These are phyloP conservation scores for Phialophora tarda DNA, from an alignment of 2,329 filamentous ascomycete genomes.

Conservation along the genomic window DNA sequence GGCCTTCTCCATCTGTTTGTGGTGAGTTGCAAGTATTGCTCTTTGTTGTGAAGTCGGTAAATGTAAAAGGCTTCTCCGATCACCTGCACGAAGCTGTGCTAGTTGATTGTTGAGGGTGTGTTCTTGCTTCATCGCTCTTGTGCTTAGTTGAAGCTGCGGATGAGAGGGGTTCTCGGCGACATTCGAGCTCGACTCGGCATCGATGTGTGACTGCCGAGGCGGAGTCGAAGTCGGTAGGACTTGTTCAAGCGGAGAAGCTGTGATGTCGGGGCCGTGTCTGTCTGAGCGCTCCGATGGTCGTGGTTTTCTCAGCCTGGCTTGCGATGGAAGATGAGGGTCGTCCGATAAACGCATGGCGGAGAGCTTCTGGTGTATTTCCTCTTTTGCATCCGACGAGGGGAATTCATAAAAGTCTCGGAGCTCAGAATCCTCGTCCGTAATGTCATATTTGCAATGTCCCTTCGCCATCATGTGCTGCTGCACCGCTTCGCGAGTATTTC, in stretches of 20 bases:
- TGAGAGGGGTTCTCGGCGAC: slow-evolving; percentile 16
- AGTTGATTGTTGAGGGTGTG: slow-evolving; percentile 38
- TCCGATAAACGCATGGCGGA: slow-evolving; percentile 12
- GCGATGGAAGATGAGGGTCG: slow-evolving; percentile 25
- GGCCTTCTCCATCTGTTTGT: slow-evolving; percentile 43
- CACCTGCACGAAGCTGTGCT: slow-evolving; percentile 40
- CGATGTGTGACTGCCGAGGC: slow-evolving; percentile 7
- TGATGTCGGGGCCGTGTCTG: slow-evolving; percentile 8
- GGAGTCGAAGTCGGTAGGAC: neutral
- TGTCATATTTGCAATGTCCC: slow-evolving; percentile 55
- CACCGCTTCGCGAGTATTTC: slow-evolving; percentile 52
- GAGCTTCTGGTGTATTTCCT: slow-evolving; percentile 21
- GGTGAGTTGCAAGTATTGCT: slow-evolving; percentile 40
- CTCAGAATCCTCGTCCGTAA: slow-evolving; percentile 46
- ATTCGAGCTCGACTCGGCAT: slow-evolving; percentile 20
- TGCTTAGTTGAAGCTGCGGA: slow-evolving; percentile 22
- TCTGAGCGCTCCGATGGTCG: slow-evolving; percentile 20
- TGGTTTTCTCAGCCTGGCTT: slow-evolving; percentile 25
- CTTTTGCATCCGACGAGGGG: slow-evolving; percentile 27
- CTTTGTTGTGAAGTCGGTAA: slow-evolving; percentile 44
- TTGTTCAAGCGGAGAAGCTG: slow-evolving; percentile 17
- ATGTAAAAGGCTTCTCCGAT: slow-evolving; percentile 42
- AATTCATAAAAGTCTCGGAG: slow-evolving; percentile 53
- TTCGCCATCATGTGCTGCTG: slow-evolving; percentile 60
- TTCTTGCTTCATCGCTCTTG: slow-evolving; percentile 33